Percentiles rank a stretch among this genome's conserved stretches.
These are phyloP conservation scores for Diaporthe sp. DNA, from an alignment of 2,329 filamentous ascomycete species.

Conservation along the genomic window DNA sequence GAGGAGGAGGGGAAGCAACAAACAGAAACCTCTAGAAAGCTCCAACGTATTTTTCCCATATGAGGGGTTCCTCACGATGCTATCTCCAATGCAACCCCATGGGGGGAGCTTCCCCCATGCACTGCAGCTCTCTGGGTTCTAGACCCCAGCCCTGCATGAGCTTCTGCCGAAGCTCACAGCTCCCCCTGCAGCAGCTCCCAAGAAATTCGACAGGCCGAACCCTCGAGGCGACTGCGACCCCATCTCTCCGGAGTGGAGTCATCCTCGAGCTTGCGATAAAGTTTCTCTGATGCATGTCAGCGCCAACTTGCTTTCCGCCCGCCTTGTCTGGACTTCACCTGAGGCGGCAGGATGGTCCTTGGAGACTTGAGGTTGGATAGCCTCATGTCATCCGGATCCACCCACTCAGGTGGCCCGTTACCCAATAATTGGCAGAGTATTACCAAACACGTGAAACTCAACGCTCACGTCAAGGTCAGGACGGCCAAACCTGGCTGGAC, in stretches of 20 bases:
- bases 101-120: neutral
- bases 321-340: neutral
- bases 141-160: conserved; percentile 16
- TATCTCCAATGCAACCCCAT: neutral
- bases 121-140: neutral
- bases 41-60: neutral
- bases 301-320: neutral
- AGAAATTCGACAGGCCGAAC: neutral
- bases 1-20: neutral
- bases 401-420: neutral
- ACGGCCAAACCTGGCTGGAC: neutral
- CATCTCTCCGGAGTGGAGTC: neutral
- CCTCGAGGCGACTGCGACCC: neutral
- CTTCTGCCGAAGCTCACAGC: neutral
- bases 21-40: conserved; percentile 8
- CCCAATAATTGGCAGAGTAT: conserved; percentile 9
- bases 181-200: conserved; percentile 14
- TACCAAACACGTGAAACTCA: no score
- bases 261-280: neutral
- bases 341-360: neutral
- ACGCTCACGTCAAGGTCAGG: neutral
- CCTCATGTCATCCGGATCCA: neutral
- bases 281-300: neutral
- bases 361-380: neutral
- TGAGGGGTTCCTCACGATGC: neutral